Evolutionary conservation across 495 filamentous ascomycete species (phyloP), one percentile per base, ranked within the genome.

Genomic region (Podospora australis): DNA sequence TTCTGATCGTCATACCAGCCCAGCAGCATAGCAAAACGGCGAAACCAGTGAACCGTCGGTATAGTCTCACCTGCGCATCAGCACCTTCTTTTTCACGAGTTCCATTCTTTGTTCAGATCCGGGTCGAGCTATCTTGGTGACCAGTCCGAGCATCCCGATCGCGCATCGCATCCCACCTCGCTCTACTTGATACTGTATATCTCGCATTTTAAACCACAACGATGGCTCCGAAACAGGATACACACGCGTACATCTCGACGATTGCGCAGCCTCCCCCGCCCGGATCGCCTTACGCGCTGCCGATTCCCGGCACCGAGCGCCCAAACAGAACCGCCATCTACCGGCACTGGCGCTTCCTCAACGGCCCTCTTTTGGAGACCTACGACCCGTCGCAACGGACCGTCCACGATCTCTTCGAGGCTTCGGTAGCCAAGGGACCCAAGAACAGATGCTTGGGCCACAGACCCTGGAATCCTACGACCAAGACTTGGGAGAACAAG

Each of bases 371-470:
- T 49, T 65, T 96, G 30, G 73, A 75, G 53, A 88, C 84, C 16
- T 69, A 87, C 51, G 82, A 90, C 66, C 88, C 90, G 9, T 67
- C 81, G 51, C 66, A 86, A 36, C 67, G 74, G 44, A 94, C 88
- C 14, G 71, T 81, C 34, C 84, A 95, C 71, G 87, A 95, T 25
- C 71, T 88, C 19, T 95, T 95, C 60, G 88, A 95, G 64, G 69
- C 76, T 23, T 71, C 79, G 14, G 77, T 75, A 60, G 75, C 58
- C 57, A 62, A 61, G 36, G 63, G 64, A 71, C 80, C 66, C 72
- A 81, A 68, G 66, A 80, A 65, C 55, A 78, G 62, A 54, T 96
- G 88, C 68, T 70, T 98, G 43, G 92, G 92, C 35, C 81, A 78
- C 64, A 80, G 92, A 32, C 80, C 86, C 1, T 96, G 86, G 71